Evolutionary conservation across 1,284 basidiomycete genomes (phyloP).

Genomic region (Hemileccinum hortonii): DNA sequence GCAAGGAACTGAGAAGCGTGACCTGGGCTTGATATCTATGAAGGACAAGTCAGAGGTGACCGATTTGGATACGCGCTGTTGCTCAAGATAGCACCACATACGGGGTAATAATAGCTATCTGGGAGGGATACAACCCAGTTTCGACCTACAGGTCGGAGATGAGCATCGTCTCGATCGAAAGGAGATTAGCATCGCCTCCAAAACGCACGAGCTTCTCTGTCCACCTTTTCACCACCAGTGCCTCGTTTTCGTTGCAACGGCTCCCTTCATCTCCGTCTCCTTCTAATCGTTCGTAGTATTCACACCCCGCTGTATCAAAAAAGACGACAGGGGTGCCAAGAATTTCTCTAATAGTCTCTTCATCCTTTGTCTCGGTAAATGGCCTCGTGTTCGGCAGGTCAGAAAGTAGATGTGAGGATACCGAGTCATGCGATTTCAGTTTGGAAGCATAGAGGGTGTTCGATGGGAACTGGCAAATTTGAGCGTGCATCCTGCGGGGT

Average conservation of each 20-base stretch:
- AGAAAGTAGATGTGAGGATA: constrained; percentile 67
- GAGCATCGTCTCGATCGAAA: background rate
- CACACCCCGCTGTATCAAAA: constrained; percentile 91
- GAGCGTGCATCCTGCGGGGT: constrained; percentile 73
- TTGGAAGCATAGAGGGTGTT: constrained; percentile 75
- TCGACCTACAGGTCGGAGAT: constrained; percentile 49
- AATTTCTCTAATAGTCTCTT: constrained; percentile 58
- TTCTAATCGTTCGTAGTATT: constrained; percentile 80
- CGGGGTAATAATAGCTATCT: constrained; percentile 92
- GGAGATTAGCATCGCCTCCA: background rate
- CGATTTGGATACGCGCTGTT: background rate
- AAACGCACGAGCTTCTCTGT: constrained; percentile 70
- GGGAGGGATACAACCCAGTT: constrained; percentile 65
- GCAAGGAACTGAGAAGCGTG: constrained; percentile 68
- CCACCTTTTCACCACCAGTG: constrained; percentile 79
- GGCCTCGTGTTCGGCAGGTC: constrained; percentile 60
- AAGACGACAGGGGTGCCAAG: constrained; percentile 83
- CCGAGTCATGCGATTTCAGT: constrained; percentile 71
- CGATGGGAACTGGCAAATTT: constrained; percentile 88
- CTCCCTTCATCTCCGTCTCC: constrained; percentile 79
- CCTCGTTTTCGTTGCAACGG: constrained; percentile 92
- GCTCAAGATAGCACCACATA: constrained; percentile 33
- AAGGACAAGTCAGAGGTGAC: constrained; percentile 5
- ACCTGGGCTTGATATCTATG: constrained; percentile 88
- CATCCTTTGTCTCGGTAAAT: constrained; percentile 51